phyloP scores from a whole-genome alignment of 2,329 filamentous ascomycete species.

The Cladosporium sp. region DNA sequence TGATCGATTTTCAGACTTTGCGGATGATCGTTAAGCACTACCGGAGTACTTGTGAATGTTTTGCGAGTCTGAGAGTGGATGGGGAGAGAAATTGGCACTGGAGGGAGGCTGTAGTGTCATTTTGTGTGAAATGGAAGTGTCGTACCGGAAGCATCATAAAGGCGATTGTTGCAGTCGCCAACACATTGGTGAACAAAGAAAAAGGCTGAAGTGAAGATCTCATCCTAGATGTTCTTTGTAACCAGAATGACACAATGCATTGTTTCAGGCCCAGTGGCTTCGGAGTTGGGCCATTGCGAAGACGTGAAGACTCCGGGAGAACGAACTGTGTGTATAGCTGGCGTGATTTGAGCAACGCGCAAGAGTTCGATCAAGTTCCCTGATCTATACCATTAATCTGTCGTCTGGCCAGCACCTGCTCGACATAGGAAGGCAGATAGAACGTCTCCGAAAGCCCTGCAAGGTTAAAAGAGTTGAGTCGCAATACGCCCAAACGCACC shows the following conservation, averaged over 20 bases:
- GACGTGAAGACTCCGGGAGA: not conserved
- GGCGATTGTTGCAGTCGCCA: not conserved
- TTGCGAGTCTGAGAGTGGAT: conserved; percentile 5
- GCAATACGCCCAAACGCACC: conserved; percentile 7
- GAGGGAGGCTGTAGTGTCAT: not conserved
- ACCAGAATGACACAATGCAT: not conserved
- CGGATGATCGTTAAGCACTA: not conserved
- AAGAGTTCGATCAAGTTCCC: not conserved
- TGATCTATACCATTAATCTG: not conserved
- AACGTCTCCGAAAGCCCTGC: conserved; percentile 13
- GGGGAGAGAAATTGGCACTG: not conserved
- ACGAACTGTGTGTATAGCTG: not conserved
- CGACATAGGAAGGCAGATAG: conserved; percentile 10
- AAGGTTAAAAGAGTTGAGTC: conserved; percentile 1
- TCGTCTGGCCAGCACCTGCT: conserved; percentile 10
- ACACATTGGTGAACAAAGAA: conserved; percentile 5
- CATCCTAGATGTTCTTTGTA: not conserved
- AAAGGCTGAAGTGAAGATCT: not conserved
- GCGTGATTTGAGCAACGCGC: not conserved
- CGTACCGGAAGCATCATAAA: not conserved
- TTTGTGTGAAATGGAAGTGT: not conserved
- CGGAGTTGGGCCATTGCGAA: not conserved
- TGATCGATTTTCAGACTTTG: not conserved
- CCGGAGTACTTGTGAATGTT: conserved; percentile 8
- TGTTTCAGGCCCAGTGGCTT: not conserved